Conservation (phyloP, 371 early-diverging fungal species). For the Globomyces sp. region DNA sequence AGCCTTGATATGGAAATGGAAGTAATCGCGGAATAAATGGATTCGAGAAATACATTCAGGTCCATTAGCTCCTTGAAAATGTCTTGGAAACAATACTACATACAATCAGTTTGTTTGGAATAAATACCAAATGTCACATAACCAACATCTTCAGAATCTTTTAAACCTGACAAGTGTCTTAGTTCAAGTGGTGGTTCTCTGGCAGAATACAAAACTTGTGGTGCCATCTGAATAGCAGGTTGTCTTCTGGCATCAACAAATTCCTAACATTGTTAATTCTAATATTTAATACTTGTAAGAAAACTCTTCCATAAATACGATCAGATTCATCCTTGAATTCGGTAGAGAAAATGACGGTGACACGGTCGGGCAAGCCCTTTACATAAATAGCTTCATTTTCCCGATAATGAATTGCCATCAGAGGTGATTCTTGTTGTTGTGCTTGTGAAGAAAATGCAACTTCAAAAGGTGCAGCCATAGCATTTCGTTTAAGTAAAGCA, state of each 20-base stretch:
- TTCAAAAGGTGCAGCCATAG: slow-evolving; percentile 91
- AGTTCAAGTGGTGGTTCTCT: slow-evolving; percentile 95
- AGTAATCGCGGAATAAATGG: slow-evolving; percentile 95
- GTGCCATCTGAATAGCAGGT: slow-evolving; percentile 87
- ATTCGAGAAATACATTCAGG: slow-evolving; percentile 89
- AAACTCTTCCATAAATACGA: slow-evolving; percentile 91
- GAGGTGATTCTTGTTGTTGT: slow-evolving; percentile 66
- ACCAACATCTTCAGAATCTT: slow-evolving; percentile 73
- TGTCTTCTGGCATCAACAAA: slow-evolving; percentile 96
- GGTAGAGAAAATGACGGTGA: slow-evolving; percentile 95
- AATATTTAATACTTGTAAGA: slow-evolving; percentile 73
- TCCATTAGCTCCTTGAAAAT: slow-evolving; percentile 74
- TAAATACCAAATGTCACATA: slow-evolving; percentile 93
- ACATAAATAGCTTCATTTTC: slow-evolving; percentile 91
- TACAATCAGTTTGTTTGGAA: background rate
- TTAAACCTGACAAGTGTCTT: slow-evolving; percentile 70
- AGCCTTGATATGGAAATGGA: slow-evolving; percentile 98
- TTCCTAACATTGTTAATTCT: slow-evolving; percentile 59
- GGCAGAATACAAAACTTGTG: slow-evolving; percentile 89
- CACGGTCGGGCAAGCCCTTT: slow-evolving; percentile 86
- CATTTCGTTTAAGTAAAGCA: slow-evolving; percentile 86
- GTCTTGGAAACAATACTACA: slow-evolving; percentile 90
- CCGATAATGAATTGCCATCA: slow-evolving; percentile 91
- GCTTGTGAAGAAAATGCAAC: slow-evolving; percentile 83
- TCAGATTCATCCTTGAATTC: slow-evolving; percentile 96